A percentile compares a stretch with the other conserved stretches of the same genome.
Evolutionary conservation across 2,329 filamentous ascomycete species (phyloP).

Genomic region (Paracoccidioides lutzii): DNA sequence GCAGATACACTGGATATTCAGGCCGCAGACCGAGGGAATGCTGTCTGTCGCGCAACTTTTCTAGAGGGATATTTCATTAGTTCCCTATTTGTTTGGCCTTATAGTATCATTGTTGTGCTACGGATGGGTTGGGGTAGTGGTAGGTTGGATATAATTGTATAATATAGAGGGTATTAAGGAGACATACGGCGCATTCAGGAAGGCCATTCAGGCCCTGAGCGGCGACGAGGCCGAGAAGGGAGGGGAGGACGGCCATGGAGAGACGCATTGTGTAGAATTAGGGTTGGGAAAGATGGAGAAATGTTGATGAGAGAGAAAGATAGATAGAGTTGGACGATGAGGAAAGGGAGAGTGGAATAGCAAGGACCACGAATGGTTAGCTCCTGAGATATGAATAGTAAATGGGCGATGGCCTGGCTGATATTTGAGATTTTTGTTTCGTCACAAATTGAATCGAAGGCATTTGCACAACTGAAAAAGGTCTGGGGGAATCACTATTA

Average conservation of each 20-base stretch:
- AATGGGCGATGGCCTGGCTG: too few relatives aligned
- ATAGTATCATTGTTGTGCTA: too few relatives aligned
- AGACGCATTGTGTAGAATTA: conserved; percentile 34
- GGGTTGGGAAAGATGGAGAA: conserved; percentile 4
- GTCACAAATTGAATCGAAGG: too few relatives aligned
- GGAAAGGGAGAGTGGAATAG: too few relatives aligned
- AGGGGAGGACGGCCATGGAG: conserved; percentile 40
- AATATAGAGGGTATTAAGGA: neutral
- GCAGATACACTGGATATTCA: conserved; percentile 41
- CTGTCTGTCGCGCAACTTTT: conserved; percentile 31
- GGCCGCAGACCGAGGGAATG: conserved; percentile 26
- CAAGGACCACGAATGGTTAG: too few relatives aligned
- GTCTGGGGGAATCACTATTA: too few relatives aligned
- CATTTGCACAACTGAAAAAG: too few relatives aligned
- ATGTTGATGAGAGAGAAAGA: neutral
- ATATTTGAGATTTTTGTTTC: too few relatives aligned
- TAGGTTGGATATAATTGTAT: neutral
- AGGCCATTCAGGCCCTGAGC: conserved; percentile 36
- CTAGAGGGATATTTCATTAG: conserved; percentile 9
- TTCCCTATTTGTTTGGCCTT: neutral
- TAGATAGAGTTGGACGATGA: too few relatives aligned
- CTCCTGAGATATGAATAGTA: too few relatives aligned
- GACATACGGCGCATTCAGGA: conserved; percentile 45
- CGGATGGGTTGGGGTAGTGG: too few relatives aligned
- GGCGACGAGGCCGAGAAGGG: conserved; percentile 36